phyloP scores from a whole-genome alignment of 1,284 basidiomycete genomes.

The Puccinia novopanici region DNA sequence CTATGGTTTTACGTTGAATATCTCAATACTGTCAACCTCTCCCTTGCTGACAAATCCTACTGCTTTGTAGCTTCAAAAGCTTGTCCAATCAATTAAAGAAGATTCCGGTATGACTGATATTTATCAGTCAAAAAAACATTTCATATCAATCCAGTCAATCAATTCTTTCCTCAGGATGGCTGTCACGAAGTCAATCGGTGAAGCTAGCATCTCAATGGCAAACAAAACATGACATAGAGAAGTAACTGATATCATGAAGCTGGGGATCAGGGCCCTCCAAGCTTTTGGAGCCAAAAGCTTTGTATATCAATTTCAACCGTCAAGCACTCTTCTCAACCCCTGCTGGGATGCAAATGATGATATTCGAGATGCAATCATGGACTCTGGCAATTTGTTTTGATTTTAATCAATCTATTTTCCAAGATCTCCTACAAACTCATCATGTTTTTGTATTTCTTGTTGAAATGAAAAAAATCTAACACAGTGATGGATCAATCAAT shows the following conservation, averaged over 20 bases:
- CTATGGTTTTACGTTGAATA: background rate
- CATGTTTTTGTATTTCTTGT: background rate
- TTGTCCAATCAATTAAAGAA: background rate
- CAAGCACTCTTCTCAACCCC: background rate
- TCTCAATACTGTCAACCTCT: background rate
- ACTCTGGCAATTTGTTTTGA: too few relatives aligned
- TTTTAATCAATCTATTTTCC: too few relatives aligned
- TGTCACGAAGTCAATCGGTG: too few relatives aligned
- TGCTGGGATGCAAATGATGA: background rate
- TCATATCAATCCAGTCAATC: background rate
- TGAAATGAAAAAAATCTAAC: background rate
- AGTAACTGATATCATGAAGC: background rate
- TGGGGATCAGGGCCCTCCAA: too few relatives aligned
- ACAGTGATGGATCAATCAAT: slow-evolving; percentile 10
- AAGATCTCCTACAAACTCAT: too few relatives aligned
- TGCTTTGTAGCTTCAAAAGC: background rate
- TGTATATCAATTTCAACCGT: background rate
- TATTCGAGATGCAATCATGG: too few relatives aligned
- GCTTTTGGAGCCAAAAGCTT: too few relatives aligned
- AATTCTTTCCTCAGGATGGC: background rate
- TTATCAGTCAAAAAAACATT: background rate
- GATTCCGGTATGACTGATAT: background rate
- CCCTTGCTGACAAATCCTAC: background rate
- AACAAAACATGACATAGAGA: background rate
- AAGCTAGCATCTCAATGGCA: too few relatives aligned